A percentile compares a stretch with the other conserved stretches of the same genome.
These are phyloP conservation scores for Pholiota conissans DNA, from an alignment of 768 basidiomycete genomes.

Conservation along the genomic window DNA sequence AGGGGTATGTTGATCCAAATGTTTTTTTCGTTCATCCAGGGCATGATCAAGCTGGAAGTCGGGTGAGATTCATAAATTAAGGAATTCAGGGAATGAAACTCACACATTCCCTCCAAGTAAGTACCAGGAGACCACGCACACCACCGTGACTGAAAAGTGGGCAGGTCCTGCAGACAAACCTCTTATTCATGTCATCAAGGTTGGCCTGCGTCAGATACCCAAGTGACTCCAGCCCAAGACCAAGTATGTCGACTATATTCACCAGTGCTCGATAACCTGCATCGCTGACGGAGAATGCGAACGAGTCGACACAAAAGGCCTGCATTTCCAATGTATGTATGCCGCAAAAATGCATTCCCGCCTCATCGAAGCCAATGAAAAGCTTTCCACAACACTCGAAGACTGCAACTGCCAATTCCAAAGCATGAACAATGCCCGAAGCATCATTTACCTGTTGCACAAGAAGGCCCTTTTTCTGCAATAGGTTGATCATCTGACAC, in stretches of 20 bases:
- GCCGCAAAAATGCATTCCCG: not conserved
- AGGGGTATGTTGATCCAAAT: no score
- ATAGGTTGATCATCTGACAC: not conserved
- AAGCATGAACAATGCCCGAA: no score
- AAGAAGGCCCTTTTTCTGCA: not conserved
- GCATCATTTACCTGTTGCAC: no score
- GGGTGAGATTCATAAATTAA: not conserved
- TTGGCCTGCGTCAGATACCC: not conserved
- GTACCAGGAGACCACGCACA: not conserved
- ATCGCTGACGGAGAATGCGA: not conserved
- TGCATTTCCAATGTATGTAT: no score
- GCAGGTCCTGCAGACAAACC: not conserved
- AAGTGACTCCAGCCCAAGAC: no score
- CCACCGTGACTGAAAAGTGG: not conserved
- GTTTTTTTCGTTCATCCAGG: not conserved
- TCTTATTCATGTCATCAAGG: not conserved
- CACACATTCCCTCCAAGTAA: conserved; percentile 4
- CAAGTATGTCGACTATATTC: not conserved
- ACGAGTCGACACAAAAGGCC: not conserved
- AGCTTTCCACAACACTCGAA: not conserved
- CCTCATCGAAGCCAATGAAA: not conserved
- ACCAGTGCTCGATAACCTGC: not conserved
- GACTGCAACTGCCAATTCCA: not conserved
- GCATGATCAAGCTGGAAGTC: not conserved
- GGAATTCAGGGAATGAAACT: not conserved